Base-by-base conservation (phyloP, 805 yeast genomes). In the Spathaspora boniae region DNA sequence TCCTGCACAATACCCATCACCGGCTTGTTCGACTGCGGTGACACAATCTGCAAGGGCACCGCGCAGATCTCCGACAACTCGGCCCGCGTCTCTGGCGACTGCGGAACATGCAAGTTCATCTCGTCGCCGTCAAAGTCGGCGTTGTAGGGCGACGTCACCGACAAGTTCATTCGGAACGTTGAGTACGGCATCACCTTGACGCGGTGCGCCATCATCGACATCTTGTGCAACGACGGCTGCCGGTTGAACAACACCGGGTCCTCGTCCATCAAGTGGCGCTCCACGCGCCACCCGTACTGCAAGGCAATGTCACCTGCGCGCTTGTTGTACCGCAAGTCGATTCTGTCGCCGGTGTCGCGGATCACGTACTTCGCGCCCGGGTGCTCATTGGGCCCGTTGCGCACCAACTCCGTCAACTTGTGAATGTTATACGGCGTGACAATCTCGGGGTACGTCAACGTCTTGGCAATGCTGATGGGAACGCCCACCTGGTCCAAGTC, bases 71-170 rank as follows among this genome's bases (percentile, higher is more conserved):
- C 93, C 21, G 91, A 82, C 46, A 93, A 71, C 63, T 93, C 99
- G 1, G 98, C 96, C 57, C 98, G 78, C 0, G 98, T 89, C 62
- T 93, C 99, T 46, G 89, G 96, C 6, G 96, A 85, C 61, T 93
- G 99, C 3, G 99, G 98, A 48, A 91, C 98, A 56, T 93, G 99
- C 68, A 93, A 82, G 66, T 93, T 93, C 99, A 93, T 93, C 68
- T 93, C 99, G 65, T 93, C 99, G 74, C 99, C 99, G 70, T 93
- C 99, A 72, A 93, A 93, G 82, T 93, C 99, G 30, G 99, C 99
- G 68, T 93, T 93, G 65, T 93, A 93, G n/a, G 99, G 99, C 14
- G 98, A 87, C 0, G 98, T 93, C 30, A 93, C 98, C 17, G 98
- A 93, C 58, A 93, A 71, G 57, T 93, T 93, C 68, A 93, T 73